Evolutionary conservation across 768 basidiomycete species (phyloP).

Genomic region (Calvatia gigantea): DNA sequence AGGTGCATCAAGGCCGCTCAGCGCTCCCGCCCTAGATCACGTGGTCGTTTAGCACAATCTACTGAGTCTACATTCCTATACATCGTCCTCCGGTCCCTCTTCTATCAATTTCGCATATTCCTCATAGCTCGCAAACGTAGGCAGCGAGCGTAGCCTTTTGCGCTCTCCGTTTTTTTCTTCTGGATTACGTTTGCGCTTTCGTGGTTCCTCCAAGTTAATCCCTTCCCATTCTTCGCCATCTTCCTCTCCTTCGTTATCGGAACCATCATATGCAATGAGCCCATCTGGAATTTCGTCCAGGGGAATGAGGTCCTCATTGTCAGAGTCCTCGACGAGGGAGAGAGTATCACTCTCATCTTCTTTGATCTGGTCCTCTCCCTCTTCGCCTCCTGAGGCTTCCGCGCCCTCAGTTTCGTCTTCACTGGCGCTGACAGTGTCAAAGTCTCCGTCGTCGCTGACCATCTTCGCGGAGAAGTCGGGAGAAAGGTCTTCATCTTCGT

Average conservation of each 20-base stretch:
- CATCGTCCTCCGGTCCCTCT: conserved; percentile 66
- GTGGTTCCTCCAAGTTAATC: conserved; percentile 26
- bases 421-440: conserved; percentile 20
- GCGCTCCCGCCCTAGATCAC: background rate
- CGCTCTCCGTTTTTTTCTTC: conserved; percentile 41
- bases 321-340: conserved; percentile 61
- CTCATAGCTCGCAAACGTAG: conserved; percentile 85
- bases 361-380: conserved; percentile 29
- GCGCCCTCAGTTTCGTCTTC: conserved; percentile 18
- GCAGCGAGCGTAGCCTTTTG: conserved; percentile 67
- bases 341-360: conserved; percentile 43
- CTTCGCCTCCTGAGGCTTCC: conserved; percentile 28
- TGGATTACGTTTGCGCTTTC: conserved; percentile 30
- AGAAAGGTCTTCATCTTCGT: conserved; percentile 25
- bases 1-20: background rate
- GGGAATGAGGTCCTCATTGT: conserved; percentile 66
- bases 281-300: conserved; percentile 54
- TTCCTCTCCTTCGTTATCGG: conserved; percentile 40
- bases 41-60: conserved; percentile 1
- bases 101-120: conserved; percentile 86
- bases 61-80: conserved; percentile 26
- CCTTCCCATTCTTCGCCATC: conserved; percentile 55
- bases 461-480: conserved; percentile 18
- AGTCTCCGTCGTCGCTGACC: conserved; percentile 18
- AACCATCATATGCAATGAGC: conserved; percentile 59